A percentile compares a stretch with the other conserved stretches of the same genome.
Conservation (phyloP, 257 asterid species). For the Capsicum chinense region DNA sequence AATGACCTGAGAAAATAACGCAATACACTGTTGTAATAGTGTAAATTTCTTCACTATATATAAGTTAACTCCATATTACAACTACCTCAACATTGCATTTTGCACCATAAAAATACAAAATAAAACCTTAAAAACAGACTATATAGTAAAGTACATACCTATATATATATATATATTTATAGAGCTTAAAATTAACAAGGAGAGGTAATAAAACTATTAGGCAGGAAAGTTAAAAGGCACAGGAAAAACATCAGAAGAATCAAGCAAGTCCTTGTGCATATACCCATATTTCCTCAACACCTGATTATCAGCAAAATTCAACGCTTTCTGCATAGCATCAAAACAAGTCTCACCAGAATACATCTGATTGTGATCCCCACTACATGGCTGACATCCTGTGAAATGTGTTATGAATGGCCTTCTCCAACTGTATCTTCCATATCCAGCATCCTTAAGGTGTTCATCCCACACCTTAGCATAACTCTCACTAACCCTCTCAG, state of each 20-base stretch:
- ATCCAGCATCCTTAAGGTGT: slow-evolving; percentile 70
- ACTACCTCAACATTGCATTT: not conserved
- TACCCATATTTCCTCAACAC: slow-evolving; percentile 83
- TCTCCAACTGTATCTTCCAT: slow-evolving; percentile 76
- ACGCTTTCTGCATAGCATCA: slow-evolving; percentile 77
- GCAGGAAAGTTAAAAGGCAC: slow-evolving; percentile 82
- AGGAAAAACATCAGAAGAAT: slow-evolving; percentile 68
- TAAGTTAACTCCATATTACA: not conserved
- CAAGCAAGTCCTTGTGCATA: slow-evolving; percentile 62
- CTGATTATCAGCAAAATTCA: slow-evolving; percentile 90
- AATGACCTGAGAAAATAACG: not conserved
- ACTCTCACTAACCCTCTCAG: slow-evolving; percentile 71
- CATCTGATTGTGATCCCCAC: slow-evolving; percentile 86
- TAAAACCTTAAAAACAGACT: not conserved
- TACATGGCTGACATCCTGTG: slow-evolving; percentile 98
- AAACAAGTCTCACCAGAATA: slow-evolving; percentile 78
- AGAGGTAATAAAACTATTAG: not conserved
- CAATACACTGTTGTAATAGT: not conserved
- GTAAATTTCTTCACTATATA: not conserved
- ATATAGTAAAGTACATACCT: not conserved
- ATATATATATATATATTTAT: not conserved
- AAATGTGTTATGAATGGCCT: slow-evolving; percentile 94
- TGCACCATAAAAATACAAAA: not conserved
- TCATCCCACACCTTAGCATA: slow-evolving; percentile 70
- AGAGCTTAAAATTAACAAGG: not conserved